phyloP scores from a whole-genome alignment of 352 stramenopile genomes.

The Phytophthora pisi region DNA sequence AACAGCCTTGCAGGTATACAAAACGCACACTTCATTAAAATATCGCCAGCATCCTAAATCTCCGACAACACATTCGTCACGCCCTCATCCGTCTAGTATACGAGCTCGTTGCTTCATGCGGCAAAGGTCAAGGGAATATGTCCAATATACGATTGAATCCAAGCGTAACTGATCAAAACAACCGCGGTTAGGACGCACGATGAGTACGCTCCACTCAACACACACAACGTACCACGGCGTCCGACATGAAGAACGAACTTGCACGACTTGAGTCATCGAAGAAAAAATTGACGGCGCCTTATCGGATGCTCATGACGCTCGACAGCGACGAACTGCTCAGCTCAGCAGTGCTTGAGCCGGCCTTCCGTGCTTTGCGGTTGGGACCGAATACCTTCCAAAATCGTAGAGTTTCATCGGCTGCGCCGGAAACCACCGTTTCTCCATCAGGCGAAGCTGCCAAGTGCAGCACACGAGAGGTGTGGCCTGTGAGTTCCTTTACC shows the following conservation, averaged over 20 bases:
- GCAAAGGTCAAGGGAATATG: slow-evolving; percentile 16
- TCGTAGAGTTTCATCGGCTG: slow-evolving; percentile 98
- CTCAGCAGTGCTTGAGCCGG: slow-evolving; percentile 53
- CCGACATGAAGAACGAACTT: slow-evolving; percentile 14
- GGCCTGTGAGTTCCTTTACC: slow-evolving; percentile 97
- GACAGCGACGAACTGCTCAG: slow-evolving; percentile 73
- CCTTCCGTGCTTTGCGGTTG: slow-evolving; percentile 77
- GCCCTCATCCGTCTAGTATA: slow-evolving; percentile 22
- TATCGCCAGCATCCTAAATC: slow-evolving; percentile 33
- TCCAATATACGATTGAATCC: slow-evolving; percentile 13
- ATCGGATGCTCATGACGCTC: slow-evolving; percentile 86
- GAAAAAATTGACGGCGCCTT: slow-evolving; percentile 14
- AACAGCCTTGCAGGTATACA: slow-evolving; percentile 15
- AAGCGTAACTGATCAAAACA: slow-evolving; percentile 17
- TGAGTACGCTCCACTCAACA: slow-evolving; percentile 3
- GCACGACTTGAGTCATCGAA: slow-evolving; percentile 14
- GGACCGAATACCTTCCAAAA: slow-evolving; percentile 99
- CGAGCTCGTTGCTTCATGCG: slow-evolving; percentile 22
- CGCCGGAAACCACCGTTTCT: slow-evolving; percentile 96
- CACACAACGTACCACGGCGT: not conserved
- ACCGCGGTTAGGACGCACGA: slow-evolving; percentile 11
- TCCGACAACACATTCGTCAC: slow-evolving; percentile 20
- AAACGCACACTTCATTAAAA: slow-evolving; percentile 39
- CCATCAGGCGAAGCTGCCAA: slow-evolving; percentile 97
- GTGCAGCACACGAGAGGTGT: slow-evolving; percentile 97